phyloP scores from a whole-genome alignment of 78 protist species.

The Protostelium mycophagum region DNA sequence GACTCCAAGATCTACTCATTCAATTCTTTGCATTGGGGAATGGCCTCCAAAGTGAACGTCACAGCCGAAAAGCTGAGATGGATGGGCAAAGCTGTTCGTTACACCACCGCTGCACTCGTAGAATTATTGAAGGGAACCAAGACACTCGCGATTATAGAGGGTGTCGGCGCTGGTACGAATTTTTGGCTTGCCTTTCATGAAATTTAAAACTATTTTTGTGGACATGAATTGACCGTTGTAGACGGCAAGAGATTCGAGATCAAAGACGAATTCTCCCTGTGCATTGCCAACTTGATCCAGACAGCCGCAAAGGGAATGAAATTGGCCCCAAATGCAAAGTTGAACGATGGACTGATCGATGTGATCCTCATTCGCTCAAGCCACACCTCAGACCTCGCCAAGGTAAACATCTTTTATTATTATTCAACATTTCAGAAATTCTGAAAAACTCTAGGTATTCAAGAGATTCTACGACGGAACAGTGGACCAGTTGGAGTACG shows the following conservation, averaged over 20 bases:
- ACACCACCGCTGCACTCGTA: slow-evolving; percentile 51
- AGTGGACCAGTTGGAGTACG: slow-evolving; percentile 40
- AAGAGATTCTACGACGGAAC: slow-evolving; percentile 60
- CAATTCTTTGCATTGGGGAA: slow-evolving; percentile 60
- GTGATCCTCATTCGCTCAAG: slow-evolving; percentile 39
- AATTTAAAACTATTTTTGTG: too few relatives aligned
- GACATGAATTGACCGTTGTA: neutral
- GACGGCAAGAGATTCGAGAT: slow-evolving; percentile 3
- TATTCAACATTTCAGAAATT: neutral
- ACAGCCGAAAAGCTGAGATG: slow-evolving; percentile 66
- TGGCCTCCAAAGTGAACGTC: slow-evolving; percentile 48
- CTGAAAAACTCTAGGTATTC: slow-evolving; percentile 8
- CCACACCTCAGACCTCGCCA: slow-evolving; percentile 34
- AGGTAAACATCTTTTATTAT: neutral
- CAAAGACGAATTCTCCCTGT: slow-evolving; percentile 56
- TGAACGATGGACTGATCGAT: slow-evolving; percentile 61
- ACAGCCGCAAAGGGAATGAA: slow-evolving; percentile 70
- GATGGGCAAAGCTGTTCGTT: slow-evolving; percentile 67
- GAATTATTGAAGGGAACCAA: slow-evolving; percentile 51
- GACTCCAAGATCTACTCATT: slow-evolving; percentile 21
- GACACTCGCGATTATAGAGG: slow-evolving; percentile 61
- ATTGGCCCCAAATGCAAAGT: slow-evolving; percentile 63
- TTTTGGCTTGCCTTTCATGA: too few relatives aligned
- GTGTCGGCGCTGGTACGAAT: slow-evolving; percentile 24
- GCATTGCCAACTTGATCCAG: slow-evolving; percentile 51